A percentile compares a stretch with the other conserved stretches of the same genome.
These are phyloP conservation scores for Chalciporus sp. DNA, from an alignment of 1,284 basidiomycete species.

Conservation along the genomic window DNA sequence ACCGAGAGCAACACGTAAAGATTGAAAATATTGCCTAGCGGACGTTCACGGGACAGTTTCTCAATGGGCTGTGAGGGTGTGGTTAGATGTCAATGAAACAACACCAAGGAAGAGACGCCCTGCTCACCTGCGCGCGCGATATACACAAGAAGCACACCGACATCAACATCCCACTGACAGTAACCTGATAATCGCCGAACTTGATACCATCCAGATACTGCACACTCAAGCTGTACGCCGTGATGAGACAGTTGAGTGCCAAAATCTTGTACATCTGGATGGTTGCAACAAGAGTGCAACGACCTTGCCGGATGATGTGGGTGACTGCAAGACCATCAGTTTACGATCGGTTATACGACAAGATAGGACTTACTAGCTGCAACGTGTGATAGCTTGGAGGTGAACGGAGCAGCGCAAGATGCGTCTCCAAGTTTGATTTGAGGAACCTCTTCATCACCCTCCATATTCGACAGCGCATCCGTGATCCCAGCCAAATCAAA, in stretches of 20 bases:
- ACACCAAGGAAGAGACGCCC: not conserved
- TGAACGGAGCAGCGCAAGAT: slow-evolving; percentile 95
- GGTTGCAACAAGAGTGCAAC: slow-evolving; percentile 94
- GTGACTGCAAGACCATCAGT: slow-evolving; percentile 59
- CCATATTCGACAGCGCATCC: slow-evolving; percentile 88
- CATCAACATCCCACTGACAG: slow-evolving; percentile 94
- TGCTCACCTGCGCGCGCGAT: slow-evolving; percentile 87
- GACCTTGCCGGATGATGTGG: slow-evolving; percentile 94
- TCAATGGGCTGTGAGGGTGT: slow-evolving; percentile 72
- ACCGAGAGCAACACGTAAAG: slow-evolving; percentile 91
- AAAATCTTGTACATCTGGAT: slow-evolving; percentile 99
- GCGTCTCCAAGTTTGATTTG: slow-evolving; percentile 98
- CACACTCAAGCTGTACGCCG: slow-evolving; percentile 92
- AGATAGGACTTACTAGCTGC: slow-evolving; percentile 70
- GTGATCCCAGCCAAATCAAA: slow-evolving; percentile 90
- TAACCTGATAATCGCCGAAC: slow-evolving; percentile 95
- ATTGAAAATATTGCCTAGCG: slow-evolving; percentile 94
- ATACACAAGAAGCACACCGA: slow-evolving; percentile 97
- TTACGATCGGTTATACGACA: not conserved
- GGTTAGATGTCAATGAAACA: slow-evolving; percentile 3
- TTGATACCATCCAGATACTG: slow-evolving; percentile 98
- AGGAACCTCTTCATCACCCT: slow-evolving; percentile 89
- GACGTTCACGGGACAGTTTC: slow-evolving; percentile 87
- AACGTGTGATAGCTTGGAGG: slow-evolving; percentile 93
- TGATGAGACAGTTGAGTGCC: slow-evolving; percentile 94